Conservation (phyloP, 495 filamentous ascomycete genomes). For the Tuber magnatum region DNA sequence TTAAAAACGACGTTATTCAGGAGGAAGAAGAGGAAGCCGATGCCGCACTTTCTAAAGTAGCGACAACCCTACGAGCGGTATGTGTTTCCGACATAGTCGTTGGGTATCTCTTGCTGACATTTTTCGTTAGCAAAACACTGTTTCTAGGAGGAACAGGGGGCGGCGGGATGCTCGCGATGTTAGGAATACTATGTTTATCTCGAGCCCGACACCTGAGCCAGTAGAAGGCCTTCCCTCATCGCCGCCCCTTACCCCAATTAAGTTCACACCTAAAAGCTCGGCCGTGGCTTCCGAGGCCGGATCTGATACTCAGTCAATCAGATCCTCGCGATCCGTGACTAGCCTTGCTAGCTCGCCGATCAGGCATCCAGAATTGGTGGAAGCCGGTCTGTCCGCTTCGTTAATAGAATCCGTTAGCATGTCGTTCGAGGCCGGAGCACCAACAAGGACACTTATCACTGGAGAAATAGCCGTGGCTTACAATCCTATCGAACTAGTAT, state of each 20-base stretch:
- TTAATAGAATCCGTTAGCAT: slow-evolving; percentile 86
- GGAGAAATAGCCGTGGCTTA: slow-evolving; percentile 88
- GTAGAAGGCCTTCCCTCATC: slow-evolving; percentile 40
- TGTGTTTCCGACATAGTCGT: slow-evolving; percentile 27
- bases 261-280: slow-evolving; percentile 44
- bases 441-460: slow-evolving; percentile 65
- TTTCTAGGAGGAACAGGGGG: slow-evolving; percentile 60
- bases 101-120: slow-evolving; percentile 49
- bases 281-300: slow-evolving; percentile 51
- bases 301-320: slow-evolving; percentile 86
- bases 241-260: slow-evolving; percentile 40
- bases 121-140: slow-evolving; percentile 61
- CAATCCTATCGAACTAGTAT: slow-evolving; percentile 54
- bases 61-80: slow-evolving; percentile 71
- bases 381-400: slow-evolving; percentile 78
- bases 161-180: slow-evolving; percentile 59
- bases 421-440: slow-evolving; percentile 64
- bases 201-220: slow-evolving; percentile 43
- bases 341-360: slow-evolving; percentile 52
- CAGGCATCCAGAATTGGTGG: slow-evolving; percentile 74
- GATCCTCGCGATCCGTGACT: slow-evolving; percentile 74
- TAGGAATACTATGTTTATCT: slow-evolving; percentile 76
- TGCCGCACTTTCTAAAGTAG: slow-evolving; percentile 81
- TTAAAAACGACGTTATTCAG: slow-evolving; percentile 82
- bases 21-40: slow-evolving; percentile 87